Percentiles rank a stretch among this genome's conserved stretches.
Conservation (phyloP, 306 rosid species). For the Benincasa hispida region DNA sequence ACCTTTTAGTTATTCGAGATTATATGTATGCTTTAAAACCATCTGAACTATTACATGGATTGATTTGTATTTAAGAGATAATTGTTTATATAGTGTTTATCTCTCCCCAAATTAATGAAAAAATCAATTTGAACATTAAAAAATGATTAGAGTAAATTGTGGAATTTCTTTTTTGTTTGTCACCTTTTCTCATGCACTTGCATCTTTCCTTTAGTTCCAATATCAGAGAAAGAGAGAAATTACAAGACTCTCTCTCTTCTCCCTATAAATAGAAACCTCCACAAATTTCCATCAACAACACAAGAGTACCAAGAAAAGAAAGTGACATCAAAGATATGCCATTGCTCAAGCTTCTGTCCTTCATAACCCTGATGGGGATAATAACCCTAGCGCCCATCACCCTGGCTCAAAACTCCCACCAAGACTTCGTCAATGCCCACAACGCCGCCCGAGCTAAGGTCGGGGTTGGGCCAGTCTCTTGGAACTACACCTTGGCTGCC, state of each 20-base stretch:
- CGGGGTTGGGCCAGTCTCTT: not conserved
- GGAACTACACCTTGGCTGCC: slow-evolving; percentile 8
- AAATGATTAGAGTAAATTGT: no score
- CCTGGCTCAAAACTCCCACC: slow-evolving; percentile 5
- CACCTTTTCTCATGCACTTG: no score
- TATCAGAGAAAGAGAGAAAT: not conserved
- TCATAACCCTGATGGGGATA: not conserved
- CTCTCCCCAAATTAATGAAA: no score
- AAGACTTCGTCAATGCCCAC: slow-evolving; percentile 5
- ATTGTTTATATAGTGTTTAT: no score
- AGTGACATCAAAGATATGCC: not conserved
- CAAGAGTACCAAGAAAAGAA: not conserved
- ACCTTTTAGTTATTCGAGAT: no score
- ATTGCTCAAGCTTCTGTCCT: not conserved
- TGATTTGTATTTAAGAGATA: no score
- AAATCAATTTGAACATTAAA: no score
- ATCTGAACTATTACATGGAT: no score
- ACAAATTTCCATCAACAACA: not conserved
- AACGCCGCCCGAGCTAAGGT: not conserved
- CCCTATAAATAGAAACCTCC: not conserved
- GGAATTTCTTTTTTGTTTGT: no score
- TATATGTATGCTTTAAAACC: no score
- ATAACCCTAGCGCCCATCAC: not conserved
- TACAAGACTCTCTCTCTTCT: not conserved
- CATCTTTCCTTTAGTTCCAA: not conserved